Evolutionary conservation across 441 rosid species (phyloP), one percentile per base, ranked within the genome.

Genomic region (Manihot esculenta): DNA sequence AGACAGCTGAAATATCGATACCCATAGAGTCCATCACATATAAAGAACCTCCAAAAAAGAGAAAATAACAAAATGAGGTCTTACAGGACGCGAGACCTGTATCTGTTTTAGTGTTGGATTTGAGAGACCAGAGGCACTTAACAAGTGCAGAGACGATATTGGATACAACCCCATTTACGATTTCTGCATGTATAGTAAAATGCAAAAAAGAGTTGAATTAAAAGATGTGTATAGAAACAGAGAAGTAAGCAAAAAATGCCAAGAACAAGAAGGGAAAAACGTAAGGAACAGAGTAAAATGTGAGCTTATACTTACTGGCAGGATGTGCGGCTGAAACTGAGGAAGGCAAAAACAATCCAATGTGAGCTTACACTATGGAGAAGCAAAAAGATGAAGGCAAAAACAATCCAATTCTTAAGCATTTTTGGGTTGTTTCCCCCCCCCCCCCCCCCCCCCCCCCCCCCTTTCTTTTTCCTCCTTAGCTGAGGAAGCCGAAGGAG

Each of bases 71-170:
- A 60, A 54, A 58, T 33, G 63, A 56, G 73, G 80, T 78, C 71
- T 78, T 7, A 51, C 45, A 73, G 23, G 70, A 63, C 50, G 10
- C 5, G 7, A 4, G 57, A 72, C 11, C 45, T 62, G 17, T 49
- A 88, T 96, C 89, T 76, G 88, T 81, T 84, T 86, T 86, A 18
- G 90, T 62, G 77, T 81, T 83, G 78, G 94, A 69, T 83, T 84
- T 92, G 77, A 91, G 82, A 27, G 96, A 94, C 90, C 95, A 88
- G 30, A 89, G 61, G 97, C 96, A 84, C 76, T 88, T 93, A 68
- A 88, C 72, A 45, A 84, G 77, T 68, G 84, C 82, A 72, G 93
- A 79, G 27, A 77, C 84, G 35, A 84, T 86, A 80, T 88, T 89
- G 17, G 91, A 82, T 80, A 92, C 74, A 78, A 88, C 74, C 69